Conservation (phyloP, 108 stramenopile species). For the Schizochytrium sp. region DNA sequence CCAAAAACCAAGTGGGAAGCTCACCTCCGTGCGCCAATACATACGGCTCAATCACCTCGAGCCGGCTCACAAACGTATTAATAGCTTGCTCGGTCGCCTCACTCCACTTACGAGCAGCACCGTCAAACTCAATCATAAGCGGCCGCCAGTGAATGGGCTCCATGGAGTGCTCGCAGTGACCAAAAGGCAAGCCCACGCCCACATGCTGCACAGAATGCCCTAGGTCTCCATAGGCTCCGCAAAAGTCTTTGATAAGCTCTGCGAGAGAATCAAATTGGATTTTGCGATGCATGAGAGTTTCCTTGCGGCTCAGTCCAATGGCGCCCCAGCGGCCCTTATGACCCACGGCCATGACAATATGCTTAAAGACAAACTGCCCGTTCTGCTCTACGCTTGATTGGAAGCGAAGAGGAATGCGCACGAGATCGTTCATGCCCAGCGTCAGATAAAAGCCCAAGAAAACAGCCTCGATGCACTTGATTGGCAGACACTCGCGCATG, state of each 20-base stretch:
- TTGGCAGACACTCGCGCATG: constrained; percentile 52
- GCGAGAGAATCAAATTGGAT: constrained; percentile 26
- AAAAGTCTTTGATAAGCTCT: constrained; percentile 35
- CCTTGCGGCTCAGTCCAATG: constrained; percentile 39
- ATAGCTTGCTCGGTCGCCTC: background rate
- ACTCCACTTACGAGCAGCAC: background rate
- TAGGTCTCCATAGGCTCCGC: constrained; percentile 25
- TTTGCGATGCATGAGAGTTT: constrained; percentile 44
- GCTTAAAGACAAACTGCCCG: constrained; percentile 25
- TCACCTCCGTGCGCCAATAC: background rate
- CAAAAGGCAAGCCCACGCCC: constrained; percentile 48
- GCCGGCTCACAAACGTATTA: background rate
- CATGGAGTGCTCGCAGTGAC: constrained; percentile 34
- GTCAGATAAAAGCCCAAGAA: constrained; percentile 49
- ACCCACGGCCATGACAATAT: constrained; percentile 43
- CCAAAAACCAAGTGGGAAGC: background rate
- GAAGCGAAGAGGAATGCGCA: constrained; percentile 45
- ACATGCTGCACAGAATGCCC: constrained; percentile 45
- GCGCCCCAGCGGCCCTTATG: constrained; percentile 40
- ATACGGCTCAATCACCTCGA: background rate
- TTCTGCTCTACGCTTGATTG: constrained; percentile 30
- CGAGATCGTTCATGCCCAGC: constrained; percentile 23
- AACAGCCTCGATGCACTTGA: constrained; percentile 54
- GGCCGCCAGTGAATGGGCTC: constrained; percentile 45
- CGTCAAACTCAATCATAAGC: background rate